Base-by-base conservation (phyloP, 768 basidiomycete genomes). In the Chlorophyllum brunneum region DNA sequence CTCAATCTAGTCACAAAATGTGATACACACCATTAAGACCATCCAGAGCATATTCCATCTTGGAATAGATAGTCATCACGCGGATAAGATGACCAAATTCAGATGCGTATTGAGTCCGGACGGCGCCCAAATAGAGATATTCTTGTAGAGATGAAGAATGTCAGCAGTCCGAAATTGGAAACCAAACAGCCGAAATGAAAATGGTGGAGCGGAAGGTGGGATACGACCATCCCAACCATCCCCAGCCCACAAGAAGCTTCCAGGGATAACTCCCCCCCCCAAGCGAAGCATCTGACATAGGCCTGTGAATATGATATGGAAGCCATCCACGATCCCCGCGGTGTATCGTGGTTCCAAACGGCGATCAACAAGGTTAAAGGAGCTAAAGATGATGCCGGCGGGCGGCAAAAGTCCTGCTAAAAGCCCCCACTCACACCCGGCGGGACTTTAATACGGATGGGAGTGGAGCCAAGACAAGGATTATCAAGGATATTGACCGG, bases 41-140 rank as follows among this genome's bases (percentile, higher is more conserved):
- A 50, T 83, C 76, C 49, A 87, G 65, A 2, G 76, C 72, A 39
- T 64, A 72, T 64, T 88, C 82, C 54, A 86, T 71, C 59, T 78
- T 78, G 39, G 78, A 72, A 57, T 86, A 83, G 33, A 91, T 76
- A 6, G 82, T 72, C 41, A 85, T 67, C 39, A 88, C 72, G 40
- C 86, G 84, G 61, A 88, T 80, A 49, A 89, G 73, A 61, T 90
- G 86, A 1, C 88, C 90, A 54, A 82, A 81, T 68, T 91, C 88
- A 45, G 86, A 86, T 3, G 81, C 77, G 61, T 77, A 81, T 54
- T 78, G 73, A 43, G 76, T 80, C 61, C 75, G 75, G 51, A 83
- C 80, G 57, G 80, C 75, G 52, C 79, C 78, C 54, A 82, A 74
- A 62, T 83, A 77, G 46, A 92, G 69, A 60, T 84, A 89, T 69